Base-by-base conservation (phyloP, 1,284 basidiomycete genomes). In the Jaminaea rosea region DNA sequence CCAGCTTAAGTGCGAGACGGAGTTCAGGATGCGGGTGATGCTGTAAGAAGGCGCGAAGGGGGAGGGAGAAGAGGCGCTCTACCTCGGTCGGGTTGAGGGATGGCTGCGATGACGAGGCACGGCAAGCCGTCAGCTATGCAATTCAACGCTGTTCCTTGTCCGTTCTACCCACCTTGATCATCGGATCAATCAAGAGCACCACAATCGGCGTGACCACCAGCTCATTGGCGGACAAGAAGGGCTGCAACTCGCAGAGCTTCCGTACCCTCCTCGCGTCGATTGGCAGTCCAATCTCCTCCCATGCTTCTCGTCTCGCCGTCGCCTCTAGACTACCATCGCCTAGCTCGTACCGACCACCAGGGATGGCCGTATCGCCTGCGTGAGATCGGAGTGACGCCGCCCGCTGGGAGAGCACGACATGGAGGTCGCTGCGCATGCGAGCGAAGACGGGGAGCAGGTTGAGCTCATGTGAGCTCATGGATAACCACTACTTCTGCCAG, bases 141-240 rank as follows among this genome's bases (percentile, higher is more conserved):
- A 15, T 26, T 34, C 42, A 4, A n/a, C 42, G 9, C 42, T 45
- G 15, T 3, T n/a, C 9, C 28, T 9, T 32, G 42, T 36, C 34
- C 10, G n/a, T 17, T 17, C 23, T 3, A 47, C 50, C 23, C 32
- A 62, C 58, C 41, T 58, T 51, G 37, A 56, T 53, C 23, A 47
- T 41, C 3, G 58, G 55, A 39, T 69, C 68, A 1, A 60, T 58
- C 5, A 69, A 17, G 10, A 70, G 49, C 15, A 67, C 56, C 0
- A 71, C 67, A n/a, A 61, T 58, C 11, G 69, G 67, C 11, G 69
- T 69, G 0, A 72, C 69, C 1, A 70, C 62, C 7, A 72, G 52
- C 50, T 72, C 69, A 55, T 72, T 72, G 13, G 67, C 67, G 0
- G 60, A 63, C 6, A 72, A 48, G 42, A 71, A 72, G 0, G 66